Base-by-base conservation (phyloP, 352 stramenopile genomes). In the Phytophthora sp. region DNA sequence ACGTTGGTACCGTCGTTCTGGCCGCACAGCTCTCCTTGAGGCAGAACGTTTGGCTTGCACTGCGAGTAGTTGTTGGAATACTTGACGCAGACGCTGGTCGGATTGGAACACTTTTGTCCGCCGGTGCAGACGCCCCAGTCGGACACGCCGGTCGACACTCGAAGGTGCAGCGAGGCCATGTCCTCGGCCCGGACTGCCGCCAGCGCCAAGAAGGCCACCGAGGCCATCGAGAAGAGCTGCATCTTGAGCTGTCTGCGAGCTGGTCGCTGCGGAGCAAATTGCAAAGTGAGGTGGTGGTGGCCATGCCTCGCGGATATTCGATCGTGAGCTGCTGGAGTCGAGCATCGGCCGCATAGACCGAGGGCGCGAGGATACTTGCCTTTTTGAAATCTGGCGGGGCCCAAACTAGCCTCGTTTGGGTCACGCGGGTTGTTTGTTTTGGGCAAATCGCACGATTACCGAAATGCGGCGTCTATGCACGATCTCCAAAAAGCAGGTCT, bases 1-100 rank as follows among this genome's bases (percentile, higher is more conserved):
- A 68, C 56, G n/a, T 72, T 77, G 10, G 52, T 61, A 39, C 54
- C 64, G 38, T 77, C 64, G 24, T 77, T 74, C 50, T 77, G 69
- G 52, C 69, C 69, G 44, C 69, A 77, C 5, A 77, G 50, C n/a
- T 71, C 64, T 0, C 64, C 69, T 10, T 32, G 6, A 0, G 54
- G 49, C 1, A 77, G 30, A 2, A 49, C 64, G 0, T 20, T 26
- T 0, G 69, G 69, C 50, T 73, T 77, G 58, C 69, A 77, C 41
- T 77, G 63, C 35, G 66, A 62, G 55, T 72, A 79, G 50, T 69
- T 63, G 32, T 46, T 54, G 12, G 71, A 76, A 54, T 79, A 45
- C 24, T 60, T 49, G 18, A 74, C 62, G 9, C 72, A 74, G 6
- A 57, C 23, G 27, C 48, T 63, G 4, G 24, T 21, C 13, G 24